A percentile compares a stretch with the other conserved stretches of the same genome.
These are phyloP conservation scores for Schwanniomyces etchellsii DNA, from an alignment of 1,139 yeast genomes.

Conservation along the genomic window DNA sequence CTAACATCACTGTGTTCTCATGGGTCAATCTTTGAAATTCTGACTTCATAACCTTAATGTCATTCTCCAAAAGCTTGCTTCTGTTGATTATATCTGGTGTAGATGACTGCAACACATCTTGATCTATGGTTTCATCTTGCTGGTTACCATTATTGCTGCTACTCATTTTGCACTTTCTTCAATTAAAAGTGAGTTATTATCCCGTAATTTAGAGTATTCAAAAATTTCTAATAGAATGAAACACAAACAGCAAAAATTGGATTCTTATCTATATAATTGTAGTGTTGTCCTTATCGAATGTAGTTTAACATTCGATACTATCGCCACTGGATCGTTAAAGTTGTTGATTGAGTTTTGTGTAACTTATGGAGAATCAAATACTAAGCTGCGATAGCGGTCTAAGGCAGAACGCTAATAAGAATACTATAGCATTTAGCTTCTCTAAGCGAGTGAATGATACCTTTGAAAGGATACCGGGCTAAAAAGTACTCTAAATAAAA, in stretches of 20 bases:
- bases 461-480: too few species aligned
- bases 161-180: neutral
- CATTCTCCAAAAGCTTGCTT: conserved; percentile 85
- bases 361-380: too few species aligned
- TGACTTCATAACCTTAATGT: conserved; percentile 90
- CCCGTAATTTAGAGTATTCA: too few species aligned
- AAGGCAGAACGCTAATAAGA: too few species aligned
- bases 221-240: too few species aligned
- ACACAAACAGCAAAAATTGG: too few species aligned
- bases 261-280: too few species aligned
- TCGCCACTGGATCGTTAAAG: neutral
- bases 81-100: conserved; percentile 84
- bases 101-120: conserved; percentile 72
- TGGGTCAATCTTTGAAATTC: conserved; percentile 88
- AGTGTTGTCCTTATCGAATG: too few species aligned
- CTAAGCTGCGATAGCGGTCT: too few species aligned
- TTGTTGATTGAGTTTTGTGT: neutral
- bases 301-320: neutral
- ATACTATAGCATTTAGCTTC: too few species aligned
- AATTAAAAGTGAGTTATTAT: neutral
- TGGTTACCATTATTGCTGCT: conserved; percentile 12
- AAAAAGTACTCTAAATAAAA: neutral
- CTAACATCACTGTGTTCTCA: conserved; percentile 89
- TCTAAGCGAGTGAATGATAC: too few species aligned
- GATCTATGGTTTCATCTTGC: conserved; percentile 56